Base-by-base conservation (phyloP, 495 filamentous ascomycete species). In the Aspergillus sclerotioniger region DNA sequence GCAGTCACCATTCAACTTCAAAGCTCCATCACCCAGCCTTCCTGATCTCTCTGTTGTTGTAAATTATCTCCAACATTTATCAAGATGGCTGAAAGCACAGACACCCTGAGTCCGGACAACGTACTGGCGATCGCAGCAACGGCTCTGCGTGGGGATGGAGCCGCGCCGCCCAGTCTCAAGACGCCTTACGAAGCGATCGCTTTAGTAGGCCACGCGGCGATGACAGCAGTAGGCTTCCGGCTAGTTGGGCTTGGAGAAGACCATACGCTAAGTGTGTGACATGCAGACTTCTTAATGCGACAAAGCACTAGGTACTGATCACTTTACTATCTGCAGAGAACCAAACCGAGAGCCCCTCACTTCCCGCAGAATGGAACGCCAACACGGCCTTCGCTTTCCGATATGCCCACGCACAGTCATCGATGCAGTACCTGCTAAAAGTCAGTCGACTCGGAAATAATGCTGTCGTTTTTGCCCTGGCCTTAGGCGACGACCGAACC, bases 391-490 rank as follows among this genome's bases (percentile, higher is more conserved):
- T 87, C 71, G 81, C 87, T 49, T 95, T 98, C 71, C 85, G 93
- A 53, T 98, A 98, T 75, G 82, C 86, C 2, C 95, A 96, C 65
- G 73, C 83, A n/a, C 90, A 97, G 69, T 95, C 91, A 0, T 84
- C 92, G 13, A 89, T 94, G 79, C 80, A 88, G 59, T 98, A 87
- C 67, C 76, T 97, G 10, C 64, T 98, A 51, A 92, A 90, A 67
- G 72, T 93, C 61, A 88, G 85, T 72, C 85, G 93, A 13, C 78
- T 98, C 44, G 92, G 91, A 50, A 80, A 80, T 63, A 96, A 95
- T 69, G 88, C 87, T 19, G 87, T 96, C 47, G 79, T 96, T 53
- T 84, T 89, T 65, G 94, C 85, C 12, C 73, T 96, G 32, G 91
- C 82, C 8, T 66, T 91, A 25, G 89, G 87, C 31, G 88, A 92